Conservation (phyloP, 176 grass and related monocot species). For the Hyparrhenia diplandra region DNA sequence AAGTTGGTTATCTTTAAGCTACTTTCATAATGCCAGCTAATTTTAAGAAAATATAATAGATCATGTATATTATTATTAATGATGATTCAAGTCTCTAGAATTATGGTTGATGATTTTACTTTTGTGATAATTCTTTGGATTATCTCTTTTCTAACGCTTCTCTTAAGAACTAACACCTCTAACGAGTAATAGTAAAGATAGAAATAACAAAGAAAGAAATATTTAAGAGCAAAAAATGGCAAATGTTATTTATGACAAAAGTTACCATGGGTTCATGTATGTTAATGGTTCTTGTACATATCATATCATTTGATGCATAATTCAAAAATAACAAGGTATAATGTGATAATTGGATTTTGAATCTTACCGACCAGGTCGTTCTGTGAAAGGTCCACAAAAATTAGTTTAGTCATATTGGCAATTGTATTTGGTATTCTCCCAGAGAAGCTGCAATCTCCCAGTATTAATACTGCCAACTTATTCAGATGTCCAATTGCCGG, state of each 20-base stretch:
- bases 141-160: neutral
- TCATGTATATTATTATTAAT: too few relatives aligned
- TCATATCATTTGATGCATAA: neutral
- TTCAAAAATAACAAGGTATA: neutral
- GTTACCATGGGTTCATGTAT: neutral
- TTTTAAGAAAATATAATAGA: too few relatives aligned
- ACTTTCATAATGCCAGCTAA: too few relatives aligned
- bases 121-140: neutral
- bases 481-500: neutral
- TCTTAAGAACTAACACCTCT: neutral
- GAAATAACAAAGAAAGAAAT: neutral
- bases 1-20: too few relatives aligned
- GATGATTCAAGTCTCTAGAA: too few relatives aligned
- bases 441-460: neutral
- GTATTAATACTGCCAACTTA: neutral
- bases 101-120: too few relatives aligned
- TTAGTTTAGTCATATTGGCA: constrained; percentile 21
- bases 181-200: neutral
- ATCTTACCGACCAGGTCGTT: constrained; percentile 21
- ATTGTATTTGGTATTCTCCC: constrained; percentile 17
- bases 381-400: constrained; percentile 20
- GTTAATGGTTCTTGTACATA: neutral
- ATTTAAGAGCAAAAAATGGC: neutral
- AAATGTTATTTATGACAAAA: neutral
- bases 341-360: neutral